These are phyloP conservation scores for Chalciporus sphaerocephalus DNA, from an alignment of 768 basidiomycete genomes.

Conservation along the genomic window DNA sequence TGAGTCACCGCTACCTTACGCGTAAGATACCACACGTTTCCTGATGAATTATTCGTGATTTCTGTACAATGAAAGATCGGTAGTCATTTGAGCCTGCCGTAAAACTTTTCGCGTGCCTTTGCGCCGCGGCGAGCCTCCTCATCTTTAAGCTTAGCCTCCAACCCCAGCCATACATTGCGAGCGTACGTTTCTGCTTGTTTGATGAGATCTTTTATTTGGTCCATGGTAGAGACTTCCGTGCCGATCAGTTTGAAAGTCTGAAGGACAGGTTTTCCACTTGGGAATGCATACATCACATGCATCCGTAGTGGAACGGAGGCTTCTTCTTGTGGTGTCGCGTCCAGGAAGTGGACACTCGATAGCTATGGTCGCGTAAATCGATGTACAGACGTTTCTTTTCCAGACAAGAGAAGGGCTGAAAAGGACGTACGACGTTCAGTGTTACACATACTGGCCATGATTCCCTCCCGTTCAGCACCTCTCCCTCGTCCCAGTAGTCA, in stretches of 20 bases:
- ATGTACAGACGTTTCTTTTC: not conserved
- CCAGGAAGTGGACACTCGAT: conserved; percentile 61
- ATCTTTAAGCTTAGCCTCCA: conserved; percentile 63
- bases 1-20: no score
- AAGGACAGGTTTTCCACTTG: conserved; percentile 37
- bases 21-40: no score
- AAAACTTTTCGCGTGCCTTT: conserved; percentile 55
- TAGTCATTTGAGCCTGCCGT: conserved; percentile 19
- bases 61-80: not conserved
- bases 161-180: conserved; percentile 45
- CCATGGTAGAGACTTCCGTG: conserved; percentile 49
- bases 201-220: conserved; percentile 48
- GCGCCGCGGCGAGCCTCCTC: conserved; percentile 57
- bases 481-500: conserved; percentile 87
- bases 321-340: conserved; percentile 71
- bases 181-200: conserved; percentile 65
- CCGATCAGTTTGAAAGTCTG: conserved; percentile 67
- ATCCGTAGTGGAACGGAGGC: conserved; percentile 58
- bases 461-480: conserved; percentile 55
- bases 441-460: conserved; percentile 76
- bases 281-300: conserved; percentile 62
- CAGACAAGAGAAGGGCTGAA: not conserved
- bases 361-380: conserved; percentile 35
- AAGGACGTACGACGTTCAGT: conserved; percentile 61
- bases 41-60: not conserved